Evolutionary conservation across 768 basidiomycete species (phyloP), one percentile per base, ranked within the genome.

Genomic region (Cyathus striatus): DNA sequence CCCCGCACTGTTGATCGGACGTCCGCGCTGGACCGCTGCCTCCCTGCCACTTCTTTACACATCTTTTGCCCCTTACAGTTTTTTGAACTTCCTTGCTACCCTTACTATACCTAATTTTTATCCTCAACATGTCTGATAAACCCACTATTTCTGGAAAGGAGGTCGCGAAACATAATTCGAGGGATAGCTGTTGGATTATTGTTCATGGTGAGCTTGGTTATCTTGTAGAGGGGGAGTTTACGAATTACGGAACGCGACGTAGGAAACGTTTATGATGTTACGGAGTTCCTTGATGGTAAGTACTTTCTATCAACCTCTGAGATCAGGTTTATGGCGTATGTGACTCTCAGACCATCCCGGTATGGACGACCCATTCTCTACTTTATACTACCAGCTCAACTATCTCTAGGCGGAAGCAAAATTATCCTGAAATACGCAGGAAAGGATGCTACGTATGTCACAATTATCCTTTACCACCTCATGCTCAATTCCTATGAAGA

Each of bases 401-500:
- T 30, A 7, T n/a, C 7, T n/a, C n/a, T 51, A 76, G 89, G 91
- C 24, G 92, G 90, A 6, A 81, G 81, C 55, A 84, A 78, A 55
- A 88, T 93, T 52, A 85, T 93, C 37, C 59, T 94, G 42, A 88
- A 89, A 58, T 90, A 92, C 52, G 90, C 87, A 1, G 92, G 92
- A 20, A 86, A 83, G 57, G 92, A 92, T 58, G 90, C 90, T 24
- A 95, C 85, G 81, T 89, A 60, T 27, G 85, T 60, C 4, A 26
- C 39, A 16, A 13, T 38, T 30, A 23, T 39, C 10, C n/a, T 23
- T 30, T 30, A 21, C 33, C 32, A 6, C n/a, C 9, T 30, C n/a
- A n/a, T n/a, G 35, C n/a, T 39, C 18, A 33, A 34, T 10, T 22
- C 9, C 9, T 17, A 18, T 16, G 41, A 49, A 86, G 83, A 4